Percentiles rank a stretch among this genome's conserved stretches.
These are phyloP conservation scores for Chalciporus piperatus DNA, from an alignment of 768 basidiomycete genomes.

Conservation along the genomic window DNA sequence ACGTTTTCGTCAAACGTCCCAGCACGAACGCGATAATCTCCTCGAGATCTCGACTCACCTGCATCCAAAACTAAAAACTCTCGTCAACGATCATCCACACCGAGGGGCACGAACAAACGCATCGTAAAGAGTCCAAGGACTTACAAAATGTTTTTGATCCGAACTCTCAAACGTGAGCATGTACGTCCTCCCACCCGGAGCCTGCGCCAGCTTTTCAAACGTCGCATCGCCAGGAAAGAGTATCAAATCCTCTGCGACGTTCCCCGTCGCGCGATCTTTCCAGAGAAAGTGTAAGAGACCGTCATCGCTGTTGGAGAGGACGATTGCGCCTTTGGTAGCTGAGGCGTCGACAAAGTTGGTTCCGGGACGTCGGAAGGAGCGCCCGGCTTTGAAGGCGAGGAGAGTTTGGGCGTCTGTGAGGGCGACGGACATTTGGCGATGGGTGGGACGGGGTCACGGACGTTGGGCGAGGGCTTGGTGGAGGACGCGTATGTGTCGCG, in stretches of 20 bases:
- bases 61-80: slow-evolving; percentile 76
- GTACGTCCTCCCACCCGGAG: slow-evolving; percentile 66
- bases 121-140: slow-evolving; percentile 23
- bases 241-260: slow-evolving; percentile 76
- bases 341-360: slow-evolving; percentile 67
- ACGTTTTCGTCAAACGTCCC: too few species aligned
- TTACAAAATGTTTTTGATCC: slow-evolving; percentile 84
- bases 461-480: background rate
- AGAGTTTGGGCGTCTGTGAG: slow-evolving; percentile 31
- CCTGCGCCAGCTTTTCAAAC: slow-evolving; percentile 71
- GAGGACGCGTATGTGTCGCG: slow-evolving; percentile 14
- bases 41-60: slow-evolving; percentile 45
- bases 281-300: slow-evolving; percentile 76
- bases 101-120: too few species aligned
- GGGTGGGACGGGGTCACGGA: too few species aligned
- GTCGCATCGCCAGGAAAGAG: slow-evolving; percentile 84
- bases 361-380: slow-evolving; percentile 65
- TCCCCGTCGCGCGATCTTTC: slow-evolving; percentile 66
- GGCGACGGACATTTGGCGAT: slow-evolving; percentile 16
- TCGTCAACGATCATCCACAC: background rate
- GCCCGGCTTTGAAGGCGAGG: slow-evolving; percentile 66
- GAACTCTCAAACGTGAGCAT: slow-evolving; percentile 92
- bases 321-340: slow-evolving; percentile 70
- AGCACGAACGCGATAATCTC: background rate
- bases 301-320: slow-evolving; percentile 68